Evolutionary conservation across 331 rosid genomes (phyloP), one percentile per base, ranked within the genome.

Genomic region (Quercus phellos): DNA sequence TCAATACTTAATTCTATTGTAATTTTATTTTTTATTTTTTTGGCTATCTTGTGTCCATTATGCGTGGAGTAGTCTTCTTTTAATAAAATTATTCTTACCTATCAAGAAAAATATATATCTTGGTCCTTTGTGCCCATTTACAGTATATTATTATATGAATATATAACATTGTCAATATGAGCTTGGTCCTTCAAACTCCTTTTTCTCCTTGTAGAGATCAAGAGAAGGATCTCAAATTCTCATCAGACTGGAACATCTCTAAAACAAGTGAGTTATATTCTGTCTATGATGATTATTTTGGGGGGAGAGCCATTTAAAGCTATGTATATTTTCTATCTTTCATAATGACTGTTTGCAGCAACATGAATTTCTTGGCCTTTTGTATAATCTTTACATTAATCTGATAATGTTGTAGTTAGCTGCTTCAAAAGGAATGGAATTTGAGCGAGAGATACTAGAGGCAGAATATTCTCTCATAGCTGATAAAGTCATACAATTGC

Each of bases 391-490:
- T n/a, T 56, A 42, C 51, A 17, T 53, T 75, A 42, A 75, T 63
- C 74, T 74, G 77, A 24, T 34, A 66, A 76, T 83, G 30, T 79
- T 89, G 88, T 80, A 93, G 97, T 70, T 85, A 53, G 88, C 86
- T 22, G 82, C 93, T 70, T 75, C 89, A 35, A 92, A 85, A 86
- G 99, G 99, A 55, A 84, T 80, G 72, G 96, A 81, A 80, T 85
- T 95, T 83, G 98, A 92, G 75, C 80, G 84, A 77, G 96, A 92
- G 87, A 87, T 90, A 70, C 90, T 95, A 50, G 99, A 90, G 86
- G 97, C 90, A 22, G 98, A 95, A 79, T 90, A 80, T 80, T 80
- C 93, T 72, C 74, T 86, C 29, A 51, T 85, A 55, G 78, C 84
- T 73, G 93, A 92, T 81, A 92, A 93, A 89, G 84, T 95, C 73